Conservation (phyloP, 2,329 filamentous ascomycete genomes). For the Neoarthrinium moseri region DNA sequence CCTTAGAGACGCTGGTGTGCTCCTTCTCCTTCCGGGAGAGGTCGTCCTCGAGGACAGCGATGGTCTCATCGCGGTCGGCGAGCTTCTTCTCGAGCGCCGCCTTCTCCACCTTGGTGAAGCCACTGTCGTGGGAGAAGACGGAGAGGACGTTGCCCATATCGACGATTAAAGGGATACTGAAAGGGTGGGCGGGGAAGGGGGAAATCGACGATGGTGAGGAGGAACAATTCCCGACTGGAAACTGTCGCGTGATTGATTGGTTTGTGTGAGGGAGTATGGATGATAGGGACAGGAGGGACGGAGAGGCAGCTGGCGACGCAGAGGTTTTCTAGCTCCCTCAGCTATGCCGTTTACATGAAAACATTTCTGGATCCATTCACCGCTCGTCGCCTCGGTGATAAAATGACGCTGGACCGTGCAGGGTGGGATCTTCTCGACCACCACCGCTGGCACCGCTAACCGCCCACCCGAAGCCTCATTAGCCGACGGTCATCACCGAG, state of each 20-base stretch:
- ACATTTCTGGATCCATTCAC: slow-evolving; percentile 4
- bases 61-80: slow-evolving; percentile 35
- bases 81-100: slow-evolving; percentile 36
- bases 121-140: slow-evolving; percentile 34
- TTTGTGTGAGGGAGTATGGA: neutral
- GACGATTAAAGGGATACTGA: slow-evolving; percentile 2
- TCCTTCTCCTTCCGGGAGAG: slow-evolving; percentile 37
- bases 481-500: no score
- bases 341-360: neutral
- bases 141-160: slow-evolving; percentile 40
- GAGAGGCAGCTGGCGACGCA: neutral
- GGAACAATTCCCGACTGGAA: no score
- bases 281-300: neutral
- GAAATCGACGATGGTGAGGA: neutral
- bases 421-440: slow-evolving; percentile 1
- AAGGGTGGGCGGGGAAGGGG: neutral
- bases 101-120: slow-evolving; percentile 30
- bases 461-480: no score
- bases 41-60: slow-evolving; percentile 30
- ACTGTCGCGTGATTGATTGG: no score
- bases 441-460: slow-evolving; percentile 2
- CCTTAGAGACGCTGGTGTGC: slow-evolving; percentile 29
- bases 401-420: slow-evolving; percentile 8
- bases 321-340: slow-evolving; percentile 6
- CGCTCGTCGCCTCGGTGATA: slow-evolving; percentile 9